Base-by-base conservation (phyloP, 2,329 filamentous ascomycete genomes). In the Aspergillus novoparasiticus region DNA sequence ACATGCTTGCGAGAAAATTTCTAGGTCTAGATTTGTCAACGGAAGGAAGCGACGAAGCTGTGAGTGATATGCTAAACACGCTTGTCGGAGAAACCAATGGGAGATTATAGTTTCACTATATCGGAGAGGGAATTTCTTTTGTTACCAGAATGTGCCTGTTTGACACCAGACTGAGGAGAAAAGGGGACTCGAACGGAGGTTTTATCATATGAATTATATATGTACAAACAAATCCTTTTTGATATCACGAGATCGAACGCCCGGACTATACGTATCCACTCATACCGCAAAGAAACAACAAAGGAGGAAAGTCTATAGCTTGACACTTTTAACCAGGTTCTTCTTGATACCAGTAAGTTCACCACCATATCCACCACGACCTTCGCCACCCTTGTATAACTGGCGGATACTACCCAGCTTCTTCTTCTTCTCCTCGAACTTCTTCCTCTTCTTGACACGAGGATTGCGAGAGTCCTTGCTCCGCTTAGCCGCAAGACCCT, bases 401-500 rank as follows among this genome's bases (percentile, higher is more conserved):
- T 91, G 87, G 82, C 91, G 92, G 83, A 94, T 92, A 75, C 90
- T 94, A 73, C 87, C 88, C 75, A 98, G 81, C 85, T 98, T 97
- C 91, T 97, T 98, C 87, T 94, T 91, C 86, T 96, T 97, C 79
- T 93, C 90, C 76, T 96, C 93, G 78, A 88, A 99, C 87, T 93
- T 93, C 88, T 93, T 93, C 80, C 93, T 89, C 90, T 97, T 98
- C 90, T 98, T 99, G 68, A 98, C 94, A 77, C 95, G 86, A 41
- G 95, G 94, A 81, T 99, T 99, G 67, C 94, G 85, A 63, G 93
- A 90, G 71, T 96, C 94, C 88, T 99, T 98, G 85, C 91, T 96
- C 67, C 94, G 86, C 79, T 91, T 90, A 54, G 94, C 93, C 63
- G 92, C 89, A 66, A 99, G 82, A 36, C 95, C 95, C 86, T 97